Base-by-base conservation (phyloP, 768 basidiomycete species). In the Tricholoma sp. region DNA sequence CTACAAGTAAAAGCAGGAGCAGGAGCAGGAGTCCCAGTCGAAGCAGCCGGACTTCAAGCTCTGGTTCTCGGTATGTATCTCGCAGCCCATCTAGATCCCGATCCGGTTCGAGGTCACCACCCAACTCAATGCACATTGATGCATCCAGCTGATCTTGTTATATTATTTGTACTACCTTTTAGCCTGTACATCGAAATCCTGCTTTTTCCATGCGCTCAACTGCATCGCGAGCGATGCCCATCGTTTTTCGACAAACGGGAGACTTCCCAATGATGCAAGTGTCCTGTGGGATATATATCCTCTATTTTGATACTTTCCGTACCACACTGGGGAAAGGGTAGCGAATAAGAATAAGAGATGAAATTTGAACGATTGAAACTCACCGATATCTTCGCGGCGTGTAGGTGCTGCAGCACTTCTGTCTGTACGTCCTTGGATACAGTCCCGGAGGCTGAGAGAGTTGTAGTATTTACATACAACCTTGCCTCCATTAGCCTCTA, bases 381-480 rank as follows among this genome's bases (percentile, higher is more conserved):
- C 65, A 94, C 91, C 68, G 54, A 94, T 94, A 67, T 94, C 91
- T 59, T 84, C 79, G 54, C 91, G 86, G 57, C 89, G 85, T n/a
- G 88, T 91, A 0, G 94, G 94, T 9, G 86, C 85, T 9, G 94
- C 94, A 53, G 81, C 75, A 55, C 79, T 72, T 53, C 86, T 81
- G 65, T 94, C 89, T 17, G 78, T 82, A 31, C 83, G 79, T 4
- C 85, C 85, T 61, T 89, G 84, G 59, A 92, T 70, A 59, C 84
- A 88, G 63, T 94, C 91, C 36, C 85, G 82, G 49, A 98, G 80
- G 0, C 91, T 86, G 33, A 97, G 79, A 17, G 80, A 71, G 71
- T 98, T 98, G 74, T 96, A 94, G 70, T 91, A 96, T 66, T 91
- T 88, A 74, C 94, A 94, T 47, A 88, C 83, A 34, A 98, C 84